Percentiles rank a stretch among this genome's conserved stretches.
phyloP scores from a whole-genome alignment of 371 early-diverging fungal genomes.

The Circinella umbellata region DNA sequence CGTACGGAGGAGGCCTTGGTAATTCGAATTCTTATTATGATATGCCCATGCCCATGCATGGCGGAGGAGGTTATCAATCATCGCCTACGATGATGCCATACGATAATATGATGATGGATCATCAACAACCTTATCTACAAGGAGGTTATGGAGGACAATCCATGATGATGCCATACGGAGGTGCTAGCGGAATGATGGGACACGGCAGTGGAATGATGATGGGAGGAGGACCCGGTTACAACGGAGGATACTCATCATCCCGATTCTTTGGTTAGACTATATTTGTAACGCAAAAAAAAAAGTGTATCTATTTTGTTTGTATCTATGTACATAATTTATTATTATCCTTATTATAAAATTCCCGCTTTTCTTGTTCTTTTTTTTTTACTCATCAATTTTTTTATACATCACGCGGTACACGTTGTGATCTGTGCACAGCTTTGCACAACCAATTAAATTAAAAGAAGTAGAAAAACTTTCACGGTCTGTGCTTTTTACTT shows the following conservation, averaged over 20 bases:
- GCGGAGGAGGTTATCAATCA: conserved; percentile 3
- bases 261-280: conserved; percentile 4
- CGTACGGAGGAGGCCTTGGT: not conserved
- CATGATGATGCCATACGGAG: not conserved
- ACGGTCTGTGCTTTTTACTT: not conserved
- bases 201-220: not conserved
- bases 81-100: conserved; percentile 1
- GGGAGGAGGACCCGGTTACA: not conserved
- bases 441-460: too few relatives aligned
- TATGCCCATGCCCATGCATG: not conserved
- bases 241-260: not conserved
- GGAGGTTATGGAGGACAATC: not conserved
- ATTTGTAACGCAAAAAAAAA: not conserved
- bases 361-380: not conserved
- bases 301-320: not conserved
- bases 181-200: not conserved
- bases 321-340: not conserved
- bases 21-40: not conserved
- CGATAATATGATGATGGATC: conserved; percentile 8
- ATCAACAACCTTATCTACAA: not conserved
- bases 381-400: not conserved
- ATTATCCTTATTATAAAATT: not conserved
- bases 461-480: not conserved
- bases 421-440: too few relatives aligned
- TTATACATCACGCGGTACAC: too few relatives aligned